A percentile compares a stretch with the other conserved stretches of the same genome.
Evolutionary conservation across 176 grass and related monocot species (phyloP).

Genomic region (Zizania latifolia): DNA sequence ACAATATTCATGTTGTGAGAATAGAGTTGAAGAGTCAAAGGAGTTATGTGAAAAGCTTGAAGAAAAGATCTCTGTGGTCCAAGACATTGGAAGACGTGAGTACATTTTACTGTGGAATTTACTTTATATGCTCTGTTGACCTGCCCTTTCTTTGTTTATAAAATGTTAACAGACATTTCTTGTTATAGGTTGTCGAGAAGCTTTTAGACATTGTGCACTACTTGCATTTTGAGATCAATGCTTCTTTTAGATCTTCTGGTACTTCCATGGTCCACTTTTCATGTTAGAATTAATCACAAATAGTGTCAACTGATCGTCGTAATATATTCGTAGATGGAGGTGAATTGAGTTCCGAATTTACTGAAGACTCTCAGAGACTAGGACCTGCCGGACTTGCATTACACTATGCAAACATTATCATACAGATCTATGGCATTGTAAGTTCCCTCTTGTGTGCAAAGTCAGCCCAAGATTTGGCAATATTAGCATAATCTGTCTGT

Average conservation of each 20-base stretch:
- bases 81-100: slow-evolving; percentile 78
- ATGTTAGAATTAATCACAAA: slow-evolving; percentile 2
- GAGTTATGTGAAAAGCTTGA: slow-evolving; percentile 82
- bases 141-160: slow-evolving; percentile 4
- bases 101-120: slow-evolving; percentile 19
- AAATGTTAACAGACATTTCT: slow-evolving; percentile 11
- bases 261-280: slow-evolving; percentile 27
- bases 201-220: slow-evolving; percentile 84
- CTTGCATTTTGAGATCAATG: slow-evolving; percentile 74
- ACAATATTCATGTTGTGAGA: slow-evolving; percentile 64
- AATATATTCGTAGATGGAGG: slow-evolving; percentile 43
- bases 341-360: slow-evolving; percentile 40
- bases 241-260: slow-evolving; percentile 58
- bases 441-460: slow-evolving; percentile 26
- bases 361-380: slow-evolving; percentile 43
- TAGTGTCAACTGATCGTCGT: slow-evolving; percentile 2
- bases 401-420: slow-evolving; percentile 86
- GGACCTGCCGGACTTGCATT: slow-evolving; percentile 65
- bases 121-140: background rate
- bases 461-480: background rate
- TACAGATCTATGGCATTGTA: slow-evolving; percentile 77
- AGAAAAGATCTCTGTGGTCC: slow-evolving; percentile 96
- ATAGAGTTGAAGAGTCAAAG: slow-evolving; percentile 82
- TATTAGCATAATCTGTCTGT: background rate
- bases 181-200: slow-evolving; percentile 74